Base-by-base conservation (phyloP, 2,329 filamentous ascomycete species). In the Pseudocercospora fijiensis region DNA sequence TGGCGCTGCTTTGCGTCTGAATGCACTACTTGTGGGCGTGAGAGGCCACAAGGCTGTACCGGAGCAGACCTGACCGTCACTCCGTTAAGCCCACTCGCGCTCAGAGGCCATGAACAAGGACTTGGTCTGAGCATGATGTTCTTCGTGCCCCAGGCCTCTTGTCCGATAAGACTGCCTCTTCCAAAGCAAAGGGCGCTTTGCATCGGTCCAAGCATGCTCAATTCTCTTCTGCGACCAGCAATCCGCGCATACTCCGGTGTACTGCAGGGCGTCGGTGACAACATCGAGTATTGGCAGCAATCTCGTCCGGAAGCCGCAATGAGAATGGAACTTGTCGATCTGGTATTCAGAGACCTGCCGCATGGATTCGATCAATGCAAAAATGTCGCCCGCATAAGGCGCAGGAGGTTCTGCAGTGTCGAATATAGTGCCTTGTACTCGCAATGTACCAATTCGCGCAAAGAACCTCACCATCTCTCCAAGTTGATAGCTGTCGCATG, bases 401-500 rank as follows among this genome's bases (percentile, higher is more conserved):
- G 84, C 80, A 2, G 78, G 79, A 6, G 84, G 71, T 2, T 78
- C 76, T 10, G 75, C 74, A 5, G 70, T 70, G 62, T 77, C 65
- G 8, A 71, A 76, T 13, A 83, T 77, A 22, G 75, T 78, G 26
- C 79, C 76, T 64, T 79, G 76, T 0, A 91, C 76, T 41, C 82
- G 84, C 3, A 91, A 72, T 0, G 90, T 84, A 27, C 84, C 82
- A 67, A 86, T 86, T 67, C 83, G 82, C 13, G 81, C 78, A 37
- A 92, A 84, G 76, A 92, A 92, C 68, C 86, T 87, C 67, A 91
- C 77, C 82, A 90, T 90, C 76, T 92, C 89, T 22, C 90, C 90
- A 0, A 93, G 83, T 76, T 93, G 90, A 72, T 89, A 93, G 1
- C 86, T 88, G 77, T 93, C 90, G 75, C 90, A 92, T 47, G 89